These are phyloP conservation scores for Lachnellula hyalina DNA, from an alignment of 2,329 filamentous ascomycete genomes.

Conservation along the genomic window DNA sequence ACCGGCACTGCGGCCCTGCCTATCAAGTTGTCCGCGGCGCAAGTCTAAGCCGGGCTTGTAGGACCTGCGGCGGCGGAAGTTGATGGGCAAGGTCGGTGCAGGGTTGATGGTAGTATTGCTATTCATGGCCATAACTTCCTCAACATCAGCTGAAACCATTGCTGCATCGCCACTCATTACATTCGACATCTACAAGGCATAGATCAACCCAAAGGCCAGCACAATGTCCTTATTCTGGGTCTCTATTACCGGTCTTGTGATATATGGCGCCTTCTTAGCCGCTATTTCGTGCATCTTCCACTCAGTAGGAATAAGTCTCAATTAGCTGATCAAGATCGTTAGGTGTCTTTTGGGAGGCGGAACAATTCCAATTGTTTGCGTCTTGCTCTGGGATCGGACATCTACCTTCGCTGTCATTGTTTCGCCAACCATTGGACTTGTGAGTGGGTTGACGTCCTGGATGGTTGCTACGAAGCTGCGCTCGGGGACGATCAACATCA, in stretches of 20 bases:
- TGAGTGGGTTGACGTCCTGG: neutral
- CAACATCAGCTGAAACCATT: conserved; percentile 44
- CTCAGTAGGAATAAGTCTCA: conserved; percentile 1
- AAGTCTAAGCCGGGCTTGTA: conserved; percentile 21
- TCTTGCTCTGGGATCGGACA: neutral
- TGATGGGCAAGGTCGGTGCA: conserved; percentile 27
- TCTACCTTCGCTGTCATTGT: neutral
- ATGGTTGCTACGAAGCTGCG: neutral
- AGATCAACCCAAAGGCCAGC: conserved; percentile 1
- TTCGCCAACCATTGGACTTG: neutral
- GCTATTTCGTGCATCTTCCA: conserved; percentile 4
- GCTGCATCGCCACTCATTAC: conserved; percentile 69
- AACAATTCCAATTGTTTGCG: neutral
- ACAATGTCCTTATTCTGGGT: neutral
- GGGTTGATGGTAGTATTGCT: conserved; percentile 39
- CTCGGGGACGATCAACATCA: neutral
- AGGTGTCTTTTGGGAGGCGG: neutral
- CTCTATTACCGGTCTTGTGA: neutral
- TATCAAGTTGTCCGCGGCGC: conserved; percentile 27
- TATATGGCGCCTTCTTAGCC: neutral
- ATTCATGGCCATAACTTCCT: conserved; percentile 47
- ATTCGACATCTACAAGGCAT: conserved; percentile 57
- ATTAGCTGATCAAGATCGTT: conserved; percentile 1
- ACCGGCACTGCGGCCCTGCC: conserved; percentile 38
- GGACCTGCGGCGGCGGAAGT: conserved; percentile 26